Conservation (phyloP, 495 filamentous ascomycete genomes). For the Neurospora cerealis region DNA sequence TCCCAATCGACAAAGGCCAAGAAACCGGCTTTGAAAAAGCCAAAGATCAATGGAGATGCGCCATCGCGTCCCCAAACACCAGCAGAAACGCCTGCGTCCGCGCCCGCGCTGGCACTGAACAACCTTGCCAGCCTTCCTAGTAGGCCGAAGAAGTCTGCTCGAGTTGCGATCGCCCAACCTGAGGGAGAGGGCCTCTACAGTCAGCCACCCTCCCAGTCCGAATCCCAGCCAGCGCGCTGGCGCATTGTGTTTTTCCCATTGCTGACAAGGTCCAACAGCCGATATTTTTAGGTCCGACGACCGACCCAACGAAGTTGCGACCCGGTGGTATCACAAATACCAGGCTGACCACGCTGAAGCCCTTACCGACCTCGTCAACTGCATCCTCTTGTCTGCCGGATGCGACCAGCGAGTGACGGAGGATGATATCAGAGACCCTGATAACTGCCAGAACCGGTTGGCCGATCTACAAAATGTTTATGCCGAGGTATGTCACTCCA, state of each 20-base stretch:
- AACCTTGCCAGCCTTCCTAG: conserved; percentile 46
- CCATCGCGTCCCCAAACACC: conserved; percentile 10
- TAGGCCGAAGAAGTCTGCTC: conserved; percentile 50
- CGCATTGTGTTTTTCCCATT: neutral
- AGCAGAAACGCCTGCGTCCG: neutral
- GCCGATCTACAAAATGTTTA: conserved; percentile 74
- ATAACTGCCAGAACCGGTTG: conserved; percentile 59
- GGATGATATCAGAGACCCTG: conserved; percentile 77
- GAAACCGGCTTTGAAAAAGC: conserved; percentile 62
- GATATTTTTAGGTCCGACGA: conserved; percentile 71
- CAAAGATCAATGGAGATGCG: conserved; percentile 57
- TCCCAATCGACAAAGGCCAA: conserved; percentile 32
- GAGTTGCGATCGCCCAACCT: conserved; percentile 36
- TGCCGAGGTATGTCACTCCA: conserved; percentile 42
- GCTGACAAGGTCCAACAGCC: conserved; percentile 38
- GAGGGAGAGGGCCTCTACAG: conserved; percentile 67
- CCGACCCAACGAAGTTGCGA: conserved; percentile 62
- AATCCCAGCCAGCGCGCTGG: neutral
- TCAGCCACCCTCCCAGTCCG: conserved; percentile 27
- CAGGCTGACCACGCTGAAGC: conserved; percentile 54
- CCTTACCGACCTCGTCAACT: conserved; percentile 78
- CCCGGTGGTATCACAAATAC: conserved; percentile 70
- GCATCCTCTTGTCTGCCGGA: conserved; percentile 73
- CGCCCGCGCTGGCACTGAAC: conserved; percentile 3
- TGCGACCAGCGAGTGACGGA: conserved; percentile 61